A percentile compares a stretch with the other conserved stretches of the same genome.
These are phyloP conservation scores for Cyclotella sp. DNA, from an alignment of 108 stramenopile genomes.

Conservation along the genomic window DNA sequence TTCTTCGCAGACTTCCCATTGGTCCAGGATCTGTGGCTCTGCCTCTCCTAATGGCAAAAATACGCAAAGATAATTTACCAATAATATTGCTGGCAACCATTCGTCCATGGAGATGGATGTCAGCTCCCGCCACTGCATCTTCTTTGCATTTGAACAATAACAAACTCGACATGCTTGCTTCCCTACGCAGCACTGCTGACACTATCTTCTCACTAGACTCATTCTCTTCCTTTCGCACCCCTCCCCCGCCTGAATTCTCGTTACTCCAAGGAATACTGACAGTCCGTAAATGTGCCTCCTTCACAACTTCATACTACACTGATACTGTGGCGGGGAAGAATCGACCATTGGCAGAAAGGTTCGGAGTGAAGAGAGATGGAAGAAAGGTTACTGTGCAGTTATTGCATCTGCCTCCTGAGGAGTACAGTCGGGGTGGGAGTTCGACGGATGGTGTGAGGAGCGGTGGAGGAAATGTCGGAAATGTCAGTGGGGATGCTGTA, in stretches of 20 bases:
- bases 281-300: conserved; percentile 67
- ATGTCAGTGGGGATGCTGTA: background rate
- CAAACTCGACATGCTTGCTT: conserved; percentile 39
- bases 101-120: conserved; percentile 60
- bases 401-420: conserved; percentile 87
- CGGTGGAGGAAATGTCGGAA: conserved; percentile 29
- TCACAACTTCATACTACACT: conserved; percentile 63
- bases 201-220: conserved; percentile 43
- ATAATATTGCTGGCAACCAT: conserved; percentile 70
- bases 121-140: background rate
- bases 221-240: conserved; percentile 52
- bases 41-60: conserved; percentile 72
- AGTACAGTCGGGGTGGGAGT: conserved; percentile 51
- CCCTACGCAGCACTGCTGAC: conserved; percentile 42
- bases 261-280: conserved; percentile 76
- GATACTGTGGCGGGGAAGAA: conserved; percentile 64
- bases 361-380: conserved; percentile 85
- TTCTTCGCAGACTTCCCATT: conserved; percentile 62
- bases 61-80: conserved; percentile 66
- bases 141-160: conserved; percentile 6
- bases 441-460: conserved; percentile 42
- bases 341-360: conserved; percentile 68
- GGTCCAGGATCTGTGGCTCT: conserved; percentile 56
- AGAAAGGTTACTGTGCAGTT: conserved; percentile 79
- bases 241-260: conserved; percentile 85